Conservation (phyloP, 352 stramenopile genomes). For the Halophytophthora polymorphica region DNA sequence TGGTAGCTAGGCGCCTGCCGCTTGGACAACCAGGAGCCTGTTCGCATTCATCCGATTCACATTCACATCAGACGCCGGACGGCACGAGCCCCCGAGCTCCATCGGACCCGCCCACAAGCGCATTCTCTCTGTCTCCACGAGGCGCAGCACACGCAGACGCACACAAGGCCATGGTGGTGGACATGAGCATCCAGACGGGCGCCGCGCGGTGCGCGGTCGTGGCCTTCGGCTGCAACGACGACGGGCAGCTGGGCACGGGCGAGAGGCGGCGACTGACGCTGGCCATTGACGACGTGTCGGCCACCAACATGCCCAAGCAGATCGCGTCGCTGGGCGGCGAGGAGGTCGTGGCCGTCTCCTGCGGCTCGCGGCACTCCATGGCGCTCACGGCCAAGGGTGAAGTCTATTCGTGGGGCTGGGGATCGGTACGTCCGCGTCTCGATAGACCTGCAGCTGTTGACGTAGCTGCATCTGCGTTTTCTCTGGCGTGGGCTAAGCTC, state of each 20-base stretch:
- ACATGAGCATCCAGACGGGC: slow-evolving; percentile 18
- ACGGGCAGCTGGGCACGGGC: slow-evolving; percentile 73
- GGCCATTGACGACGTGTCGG: slow-evolving; percentile 67
- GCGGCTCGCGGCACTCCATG: slow-evolving; percentile 80
- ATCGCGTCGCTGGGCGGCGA: slow-evolving; percentile 44
- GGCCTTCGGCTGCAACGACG: slow-evolving; percentile 82
- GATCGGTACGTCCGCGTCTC: slow-evolving; percentile 40
- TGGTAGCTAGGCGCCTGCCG: too few relatives aligned
- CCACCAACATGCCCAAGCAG: slow-evolving; percentile 72
- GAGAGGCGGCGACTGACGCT: slow-evolving; percentile 50
- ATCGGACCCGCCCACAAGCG: not conserved
- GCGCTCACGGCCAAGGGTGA: slow-evolving; percentile 59
- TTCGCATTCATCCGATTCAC: slow-evolving; percentile 5
- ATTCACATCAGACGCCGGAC: not conserved
- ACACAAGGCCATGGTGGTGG: slow-evolving; percentile 1
- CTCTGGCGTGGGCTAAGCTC: too few relatives aligned
- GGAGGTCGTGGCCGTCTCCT: slow-evolving; percentile 68
- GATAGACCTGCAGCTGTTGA: not conserved
- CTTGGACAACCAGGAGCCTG: too few relatives aligned
- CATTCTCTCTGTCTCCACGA: not conserved
- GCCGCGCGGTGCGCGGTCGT: slow-evolving; percentile 40
- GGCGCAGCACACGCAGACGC: not conserved
- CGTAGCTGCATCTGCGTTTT: too few relatives aligned
- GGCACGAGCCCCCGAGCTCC: too few relatives aligned
- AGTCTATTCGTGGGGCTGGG: slow-evolving; percentile 79